Evolutionary conservation across 2,329 filamentous ascomycete species (phyloP), one percentile per base, ranked within the genome.

Genomic region (Trichophyton mentagrophytes): DNA sequence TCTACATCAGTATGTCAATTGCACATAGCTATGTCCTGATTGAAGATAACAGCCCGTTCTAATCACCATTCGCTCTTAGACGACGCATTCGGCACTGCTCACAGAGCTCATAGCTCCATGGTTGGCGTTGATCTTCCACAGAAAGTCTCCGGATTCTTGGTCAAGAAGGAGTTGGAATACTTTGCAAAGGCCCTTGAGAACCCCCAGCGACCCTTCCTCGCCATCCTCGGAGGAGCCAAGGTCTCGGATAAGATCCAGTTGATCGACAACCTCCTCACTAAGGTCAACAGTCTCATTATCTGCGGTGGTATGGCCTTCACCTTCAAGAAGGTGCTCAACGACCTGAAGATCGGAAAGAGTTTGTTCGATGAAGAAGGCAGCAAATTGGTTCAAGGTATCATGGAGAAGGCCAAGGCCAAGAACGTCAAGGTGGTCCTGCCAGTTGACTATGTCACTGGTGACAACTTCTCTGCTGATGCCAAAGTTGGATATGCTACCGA

Each of bases 101-200:
- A 99, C 82, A 90, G 93, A 75, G 93, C 89, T 57, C 93, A 99
- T 85, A 96, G 90, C 77, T 97, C 92, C 76, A 99, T 99, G 93
- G 93, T 99, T 70, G 93, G 93, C 71, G 83, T 96, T 66, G 85
- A 96, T 67, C 87, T 99, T 57, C 91, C 92, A 68, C 90, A 97
- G 77, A 96, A 96, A 82, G 93, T 93, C 8, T 89, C 92, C 61
- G 93, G 93, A 65, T 99, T 96, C 86, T 85, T 99, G 71, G 90
- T 99, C 82, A 99, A 99, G 88, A 99, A 97, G 83, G 93, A 99
- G 79, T 88, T 99, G 65, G 93, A 99, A 74, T 99, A 99, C 86
- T 99, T 99, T 74, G 93, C 93, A 66, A 85, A 96, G 81, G 93
- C 90, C 44, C 88, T 99, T 64, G 93, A 99, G 81, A 85, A 83